Evolutionary conservation across 148 eudicot species (phyloP), one percentile per base, ranked within the genome.

Genomic region (Limonium bicolor): DNA sequence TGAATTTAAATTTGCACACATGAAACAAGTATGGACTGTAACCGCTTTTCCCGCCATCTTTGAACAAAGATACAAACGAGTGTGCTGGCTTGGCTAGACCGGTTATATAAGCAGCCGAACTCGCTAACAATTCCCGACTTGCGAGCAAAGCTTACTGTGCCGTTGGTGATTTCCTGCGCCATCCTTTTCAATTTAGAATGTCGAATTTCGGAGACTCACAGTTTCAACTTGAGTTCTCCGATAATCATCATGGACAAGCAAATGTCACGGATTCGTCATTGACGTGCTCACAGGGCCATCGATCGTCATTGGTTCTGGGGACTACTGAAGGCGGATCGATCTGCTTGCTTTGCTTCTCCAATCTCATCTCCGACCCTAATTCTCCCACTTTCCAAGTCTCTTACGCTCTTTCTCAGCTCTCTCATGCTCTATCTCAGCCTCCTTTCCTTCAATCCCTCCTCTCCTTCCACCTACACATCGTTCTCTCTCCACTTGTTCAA

Each of bases 331-430:
- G 93, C 48, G 87, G 87, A 12, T 55, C 64, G 1, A 80, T 90
- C 49, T 90, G 97, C 77, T 56, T 90, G 6, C 59, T 72, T 48
- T 90, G 97, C 55, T 59, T 90, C 69, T 65, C 87, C n/a, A 75
- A 75, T 29, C 87, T 90, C 36, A 60, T 90, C 53, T 56, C 85
- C 12, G 68, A 53, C 68, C 78, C 93, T 19, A 48, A 27, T 13
- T 84, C 97, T 16, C 85, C 79, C 1, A 66, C 93, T 6, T 47
- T 90, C 25, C 97, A 80, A 52, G 85, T 84, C 50, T 84, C 93
- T 33, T 80, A 90, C 76, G 97, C 95, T 2, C 77, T 90, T 29
- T 80, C 95, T 6, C 95, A 90, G 73, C 78, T 90, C 58, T 64
- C 79, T 2, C 58, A 32, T 5, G 93, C 88, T 27, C 27, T 78